A percentile compares a stretch with the other conserved stretches of the same genome.
phyloP scores from a whole-genome alignment of 148 eudicot species.

The Rhododendron ovatum region DNA sequence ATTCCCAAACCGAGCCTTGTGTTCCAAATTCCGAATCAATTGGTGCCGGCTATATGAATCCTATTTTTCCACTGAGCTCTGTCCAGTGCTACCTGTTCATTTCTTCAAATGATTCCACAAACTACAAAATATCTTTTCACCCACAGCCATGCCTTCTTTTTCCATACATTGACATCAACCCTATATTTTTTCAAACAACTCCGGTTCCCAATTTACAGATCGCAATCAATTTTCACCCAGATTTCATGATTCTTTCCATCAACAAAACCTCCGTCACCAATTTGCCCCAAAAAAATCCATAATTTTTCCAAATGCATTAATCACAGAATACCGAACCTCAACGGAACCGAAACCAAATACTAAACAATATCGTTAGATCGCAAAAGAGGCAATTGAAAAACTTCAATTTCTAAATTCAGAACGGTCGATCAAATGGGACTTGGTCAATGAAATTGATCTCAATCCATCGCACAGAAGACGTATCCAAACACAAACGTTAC shows the following conservation, averaged over 20 bases:
- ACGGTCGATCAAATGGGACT: neutral
- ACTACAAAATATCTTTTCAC: neutral
- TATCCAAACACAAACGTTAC: neutral
- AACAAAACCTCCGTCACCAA: neutral
- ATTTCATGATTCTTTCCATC: neutral
- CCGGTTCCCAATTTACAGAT: neutral
- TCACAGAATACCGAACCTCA: neutral
- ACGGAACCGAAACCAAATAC: neutral
- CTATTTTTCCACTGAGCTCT: neutral
- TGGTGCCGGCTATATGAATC: neutral
- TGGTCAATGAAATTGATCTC: neutral
- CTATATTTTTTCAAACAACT: neutral
- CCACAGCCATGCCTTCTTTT: neutral
- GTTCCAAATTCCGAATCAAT: neutral
- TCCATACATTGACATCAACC: neutral
- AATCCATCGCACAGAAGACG: neutral
- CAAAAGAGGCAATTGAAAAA: neutral
- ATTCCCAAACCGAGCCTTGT: neutral
- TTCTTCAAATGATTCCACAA: neutral
- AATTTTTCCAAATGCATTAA: neutral
- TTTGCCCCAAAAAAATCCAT: neutral
- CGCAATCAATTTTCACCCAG: neutral
- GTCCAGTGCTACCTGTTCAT: neutral
- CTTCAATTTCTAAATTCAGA: neutral
- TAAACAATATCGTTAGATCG: neutral